Evolutionary conservation across 1,139 yeast genomes (phyloP).

Genomic region (Saccharomyces hybrid): DNA sequence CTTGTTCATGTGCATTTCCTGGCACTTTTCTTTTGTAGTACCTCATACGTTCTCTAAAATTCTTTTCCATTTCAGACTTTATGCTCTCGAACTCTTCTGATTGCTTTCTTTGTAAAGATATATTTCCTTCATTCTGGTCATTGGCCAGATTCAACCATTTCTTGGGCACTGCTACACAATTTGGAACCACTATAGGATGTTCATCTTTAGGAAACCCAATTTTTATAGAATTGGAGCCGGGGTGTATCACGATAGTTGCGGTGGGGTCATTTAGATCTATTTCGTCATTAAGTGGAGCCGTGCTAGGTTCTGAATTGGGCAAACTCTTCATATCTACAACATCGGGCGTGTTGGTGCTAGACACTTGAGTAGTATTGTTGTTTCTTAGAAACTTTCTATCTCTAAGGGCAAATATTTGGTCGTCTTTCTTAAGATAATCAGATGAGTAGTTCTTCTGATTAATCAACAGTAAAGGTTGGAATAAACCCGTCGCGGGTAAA

Average conservation of each 20-base stretch:
- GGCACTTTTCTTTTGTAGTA: slow-evolving; percentile 80
- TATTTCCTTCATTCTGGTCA: slow-evolving; percentile 28
- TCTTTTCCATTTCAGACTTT: slow-evolving; percentile 50
- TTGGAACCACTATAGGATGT: slow-evolving; percentile 66
- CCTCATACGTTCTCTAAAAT: slow-evolving; percentile 86
- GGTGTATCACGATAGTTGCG: slow-evolving; percentile 75
- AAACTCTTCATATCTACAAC: slow-evolving; percentile 1
- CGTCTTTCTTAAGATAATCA: slow-evolving; percentile 86
- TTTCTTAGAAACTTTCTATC: slow-evolving; percentile 46
- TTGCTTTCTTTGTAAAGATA: slow-evolving; percentile 8
- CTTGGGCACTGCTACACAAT: slow-evolving; percentile 62
- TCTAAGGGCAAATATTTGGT: slow-evolving; percentile 56
- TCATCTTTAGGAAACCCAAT: slow-evolving; percentile 83
- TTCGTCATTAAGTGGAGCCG: slow-evolving; percentile 20
- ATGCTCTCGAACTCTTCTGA: slow-evolving; percentile 41
- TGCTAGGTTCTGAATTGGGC: slow-evolving; percentile 1
- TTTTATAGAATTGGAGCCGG: slow-evolving; percentile 73
- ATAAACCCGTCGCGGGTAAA: slow-evolving; percentile 51
- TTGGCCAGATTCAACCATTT: slow-evolving; percentile 7
- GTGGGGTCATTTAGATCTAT: slow-evolving; percentile 42
- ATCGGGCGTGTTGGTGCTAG: slow-evolving; percentile 5
- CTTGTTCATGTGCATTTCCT: slow-evolving; percentile 80
- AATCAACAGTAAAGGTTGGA: slow-evolving; percentile 63
- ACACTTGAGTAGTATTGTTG: slow-evolving; percentile 29
- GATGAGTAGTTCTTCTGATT: slow-evolving; percentile 94